Evolutionary conservation across 129 eudicot species (phyloP).

Genomic region (Gnaphalium uliginosum): DNA sequence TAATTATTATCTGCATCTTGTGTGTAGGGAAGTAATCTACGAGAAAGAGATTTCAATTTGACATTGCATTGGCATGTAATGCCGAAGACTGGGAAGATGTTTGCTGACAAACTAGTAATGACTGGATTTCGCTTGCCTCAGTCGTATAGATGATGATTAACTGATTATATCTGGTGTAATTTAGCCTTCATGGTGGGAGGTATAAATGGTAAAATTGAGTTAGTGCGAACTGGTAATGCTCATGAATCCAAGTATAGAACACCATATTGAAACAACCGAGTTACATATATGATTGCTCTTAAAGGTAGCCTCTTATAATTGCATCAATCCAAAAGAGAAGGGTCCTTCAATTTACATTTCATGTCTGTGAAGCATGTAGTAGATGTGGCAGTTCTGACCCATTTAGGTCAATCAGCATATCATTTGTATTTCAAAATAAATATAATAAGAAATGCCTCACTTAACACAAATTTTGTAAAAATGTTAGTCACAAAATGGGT

Average conservation of each 20-base stretch:
- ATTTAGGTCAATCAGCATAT: no score
- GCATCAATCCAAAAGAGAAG: not conserved
- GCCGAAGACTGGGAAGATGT: constrained; percentile 98
- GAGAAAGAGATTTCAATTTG: constrained; percentile 69
- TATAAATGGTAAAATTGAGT: not conserved
- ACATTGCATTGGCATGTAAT: constrained; percentile 96
- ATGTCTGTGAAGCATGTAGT: not conserved
- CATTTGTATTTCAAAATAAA: no score
- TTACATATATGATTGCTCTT: not conserved
- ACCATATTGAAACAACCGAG: not conserved
- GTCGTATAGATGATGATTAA: constrained; percentile 45
- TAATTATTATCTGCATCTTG: not conserved
- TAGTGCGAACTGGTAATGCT: not conserved
- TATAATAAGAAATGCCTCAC: no score
- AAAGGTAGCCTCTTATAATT: not conserved
- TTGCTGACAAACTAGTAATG: constrained; percentile 73
- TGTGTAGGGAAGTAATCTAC: constrained; percentile 76
- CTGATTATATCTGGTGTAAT: not conserved
- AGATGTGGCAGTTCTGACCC: not conserved
- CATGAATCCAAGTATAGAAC: not conserved
- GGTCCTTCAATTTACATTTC: not conserved
- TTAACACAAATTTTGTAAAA: not conserved
- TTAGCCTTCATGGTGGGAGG: not conserved
- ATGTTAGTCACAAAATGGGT: not conserved
- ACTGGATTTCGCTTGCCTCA: constrained; percentile 70